phyloP scores from a whole-genome alignment of 73 alveolate species.

The Tetrahymena elliotti region DNA sequence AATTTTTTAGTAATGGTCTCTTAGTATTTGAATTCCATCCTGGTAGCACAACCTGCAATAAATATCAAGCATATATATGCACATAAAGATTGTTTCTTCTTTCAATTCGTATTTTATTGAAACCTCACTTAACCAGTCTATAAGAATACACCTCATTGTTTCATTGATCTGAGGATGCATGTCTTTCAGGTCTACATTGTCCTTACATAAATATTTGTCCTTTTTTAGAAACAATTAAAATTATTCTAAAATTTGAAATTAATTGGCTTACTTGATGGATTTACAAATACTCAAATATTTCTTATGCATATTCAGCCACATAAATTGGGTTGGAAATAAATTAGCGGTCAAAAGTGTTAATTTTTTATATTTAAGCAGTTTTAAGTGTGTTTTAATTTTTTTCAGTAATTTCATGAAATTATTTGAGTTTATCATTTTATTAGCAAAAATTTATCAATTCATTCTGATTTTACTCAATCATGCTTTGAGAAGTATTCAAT shows the following conservation, averaged over 20 bases:
- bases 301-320: not conserved
- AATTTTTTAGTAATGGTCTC: conserved; percentile 64
- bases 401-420: not conserved
- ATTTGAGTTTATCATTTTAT: not conserved
- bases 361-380: not conserved
- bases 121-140: not conserved
- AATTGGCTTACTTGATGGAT: not conserved
- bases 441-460: not conserved
- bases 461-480: not conserved
- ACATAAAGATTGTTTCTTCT: not conserved
- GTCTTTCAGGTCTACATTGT: not conserved
- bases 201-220: not conserved
- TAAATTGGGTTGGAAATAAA: not conserved
- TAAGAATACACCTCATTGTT: not conserved
- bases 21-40: not conserved
- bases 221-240: not conserved
- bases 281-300: not conserved
- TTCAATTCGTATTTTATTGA: not conserved
- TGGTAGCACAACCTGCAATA: not conserved
- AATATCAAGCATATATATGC: not conserved
- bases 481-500: not conserved
- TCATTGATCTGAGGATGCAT: not conserved
- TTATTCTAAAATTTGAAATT: not conserved
- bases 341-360: not conserved
- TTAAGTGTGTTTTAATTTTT: not conserved